Percentiles rank a stretch among this genome's conserved stretches.
Evolutionary conservation across 129 eudicot species (phyloP).

Genomic region (Lactuca saligna): DNA sequence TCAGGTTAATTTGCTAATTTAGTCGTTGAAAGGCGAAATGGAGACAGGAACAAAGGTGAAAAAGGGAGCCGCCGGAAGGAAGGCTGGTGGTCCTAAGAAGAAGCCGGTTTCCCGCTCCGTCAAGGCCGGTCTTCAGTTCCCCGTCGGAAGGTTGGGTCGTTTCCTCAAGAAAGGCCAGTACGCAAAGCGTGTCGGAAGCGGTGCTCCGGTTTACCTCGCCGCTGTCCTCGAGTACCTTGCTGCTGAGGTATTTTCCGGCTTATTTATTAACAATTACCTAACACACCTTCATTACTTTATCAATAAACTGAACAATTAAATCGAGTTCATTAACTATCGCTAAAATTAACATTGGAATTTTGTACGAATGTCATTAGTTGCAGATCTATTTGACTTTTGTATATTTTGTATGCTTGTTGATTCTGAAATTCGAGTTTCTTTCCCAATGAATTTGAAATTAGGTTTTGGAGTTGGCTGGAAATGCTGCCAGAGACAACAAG

Average conservation of each 20-base stretch:
- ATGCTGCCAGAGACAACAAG: conserved; percentile 74
- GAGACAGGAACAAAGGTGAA: conserved; percentile 39
- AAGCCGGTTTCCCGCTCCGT: conserved; percentile 53
- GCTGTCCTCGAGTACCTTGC: conserved; percentile 75
- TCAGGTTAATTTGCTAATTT: background rate
- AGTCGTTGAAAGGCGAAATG: conserved; percentile 7
- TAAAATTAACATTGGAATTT: background rate
- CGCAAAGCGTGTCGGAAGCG: conserved; percentile 52
- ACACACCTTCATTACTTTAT: background rate
- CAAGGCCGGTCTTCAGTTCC: conserved; percentile 69
- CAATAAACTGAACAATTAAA: too few relatives aligned
- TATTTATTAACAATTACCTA: background rate
- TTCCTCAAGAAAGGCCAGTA: conserved; percentile 58
- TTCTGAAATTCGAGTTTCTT: too few relatives aligned
- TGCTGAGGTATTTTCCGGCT: conserved; percentile 47
- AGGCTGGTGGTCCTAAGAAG: conserved; percentile 61
- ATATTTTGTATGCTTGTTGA: background rate
- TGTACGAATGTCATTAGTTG: background rate
- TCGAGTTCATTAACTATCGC: too few relatives aligned
- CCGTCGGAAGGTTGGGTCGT: conserved; percentile 66
- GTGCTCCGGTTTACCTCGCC: conserved; percentile 66
- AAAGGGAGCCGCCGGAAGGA: conserved; percentile 55
- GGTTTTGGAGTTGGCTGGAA: conserved; percentile 79
- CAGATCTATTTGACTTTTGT: background rate
- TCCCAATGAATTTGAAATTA: conserved; percentile 11